phyloP scores from a whole-genome alignment of 805 yeast species.

The Yarrowia alimentaria region DNA sequence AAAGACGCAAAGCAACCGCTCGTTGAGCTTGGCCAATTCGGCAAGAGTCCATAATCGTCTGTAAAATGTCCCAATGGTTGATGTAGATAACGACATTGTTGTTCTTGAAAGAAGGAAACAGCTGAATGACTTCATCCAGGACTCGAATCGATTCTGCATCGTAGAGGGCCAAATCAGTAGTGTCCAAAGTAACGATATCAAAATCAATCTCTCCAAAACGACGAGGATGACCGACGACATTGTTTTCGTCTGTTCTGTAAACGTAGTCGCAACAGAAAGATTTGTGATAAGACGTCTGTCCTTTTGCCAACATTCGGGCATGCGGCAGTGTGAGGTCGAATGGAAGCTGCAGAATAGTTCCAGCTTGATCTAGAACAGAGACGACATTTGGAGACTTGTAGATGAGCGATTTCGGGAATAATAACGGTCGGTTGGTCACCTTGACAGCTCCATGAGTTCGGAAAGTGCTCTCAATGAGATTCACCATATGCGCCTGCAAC shows the following conservation, averaged over 20 bases:
- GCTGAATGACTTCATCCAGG: conserved; percentile 65
- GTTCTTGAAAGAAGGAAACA: conserved; percentile 65
- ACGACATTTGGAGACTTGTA: conserved; percentile 66
- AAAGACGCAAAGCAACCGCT: conserved; percentile 60
- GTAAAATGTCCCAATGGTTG: conserved; percentile 79
- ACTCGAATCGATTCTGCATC: conserved; percentile 91
- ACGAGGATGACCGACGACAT: conserved; percentile 66
- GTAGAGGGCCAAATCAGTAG: conserved; percentile 50
- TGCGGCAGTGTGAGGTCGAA: conserved; percentile 87
- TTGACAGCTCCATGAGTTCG: conserved; percentile 84
- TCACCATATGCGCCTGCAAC: conserved; percentile 58
- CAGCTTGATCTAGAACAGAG: conserved; percentile 80
- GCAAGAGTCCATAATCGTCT: conserved; percentile 75
- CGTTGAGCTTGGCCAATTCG: conserved; percentile 74
- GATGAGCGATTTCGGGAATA: conserved; percentile 81
- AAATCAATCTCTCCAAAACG: conserved; percentile 80
- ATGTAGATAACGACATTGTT: conserved; percentile 59
- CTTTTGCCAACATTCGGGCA: conserved; percentile 77
- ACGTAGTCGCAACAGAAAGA: conserved; percentile 77
- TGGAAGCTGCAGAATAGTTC: conserved; percentile 83
- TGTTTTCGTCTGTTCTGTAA: conserved; percentile 61
- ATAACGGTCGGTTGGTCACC: conserved; percentile 57
- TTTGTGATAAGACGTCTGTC: conserved; percentile 54
- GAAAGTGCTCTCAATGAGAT: conserved; percentile 62
- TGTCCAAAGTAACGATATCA: conserved; percentile 64